phyloP scores from a whole-genome alignment of 2,329 filamentous ascomycete species.

The Trichoderma guizhouense region DNA sequence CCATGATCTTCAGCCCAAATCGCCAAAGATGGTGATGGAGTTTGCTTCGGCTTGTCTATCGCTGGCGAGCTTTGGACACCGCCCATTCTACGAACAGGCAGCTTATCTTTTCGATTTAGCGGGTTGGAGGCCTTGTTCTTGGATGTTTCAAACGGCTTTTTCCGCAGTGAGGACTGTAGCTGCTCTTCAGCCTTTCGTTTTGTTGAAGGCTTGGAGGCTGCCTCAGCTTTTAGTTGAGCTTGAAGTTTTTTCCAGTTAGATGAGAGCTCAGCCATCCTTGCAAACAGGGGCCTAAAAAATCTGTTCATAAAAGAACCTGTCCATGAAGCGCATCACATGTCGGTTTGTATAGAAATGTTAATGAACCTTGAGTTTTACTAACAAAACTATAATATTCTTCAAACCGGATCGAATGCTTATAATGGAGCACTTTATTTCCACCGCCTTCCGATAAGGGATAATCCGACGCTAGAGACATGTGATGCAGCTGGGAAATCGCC shows the following conservation, averaged over 20 bases:
- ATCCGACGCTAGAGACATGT: neutral
- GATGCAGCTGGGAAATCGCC: neutral
- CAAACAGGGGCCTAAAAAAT: neutral
- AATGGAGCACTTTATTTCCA: neutral
- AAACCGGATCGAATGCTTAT: neutral
- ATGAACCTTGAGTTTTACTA: neutral
- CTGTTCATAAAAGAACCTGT: neutral
- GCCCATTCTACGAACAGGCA: constrained; percentile 48
- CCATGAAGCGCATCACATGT: neutral
- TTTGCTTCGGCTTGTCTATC: constrained; percentile 36
- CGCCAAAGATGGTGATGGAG: constrained; percentile 52
- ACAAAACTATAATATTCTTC: neutral
- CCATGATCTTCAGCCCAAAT: constrained; percentile 61
- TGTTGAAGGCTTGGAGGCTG: constrained; percentile 35
- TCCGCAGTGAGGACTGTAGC: constrained; percentile 30
- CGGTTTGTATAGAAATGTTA: neutral
- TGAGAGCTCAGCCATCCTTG: constrained; percentile 47
- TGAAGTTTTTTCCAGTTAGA: constrained; percentile 80
- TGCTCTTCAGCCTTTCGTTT: constrained; percentile 42
- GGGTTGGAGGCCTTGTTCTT: constrained; percentile 3
- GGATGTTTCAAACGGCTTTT: constrained; percentile 24
- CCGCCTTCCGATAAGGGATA: constrained; percentile 10
- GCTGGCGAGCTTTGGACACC: constrained; percentile 49
- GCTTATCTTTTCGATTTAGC: constrained; percentile 8
- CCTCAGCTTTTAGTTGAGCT: constrained; percentile 52